Evolutionary conservation across 2,329 filamentous ascomycete species (phyloP), one percentile per base, ranked within the genome.

Genomic region (Lizonia empirigonia): DNA sequence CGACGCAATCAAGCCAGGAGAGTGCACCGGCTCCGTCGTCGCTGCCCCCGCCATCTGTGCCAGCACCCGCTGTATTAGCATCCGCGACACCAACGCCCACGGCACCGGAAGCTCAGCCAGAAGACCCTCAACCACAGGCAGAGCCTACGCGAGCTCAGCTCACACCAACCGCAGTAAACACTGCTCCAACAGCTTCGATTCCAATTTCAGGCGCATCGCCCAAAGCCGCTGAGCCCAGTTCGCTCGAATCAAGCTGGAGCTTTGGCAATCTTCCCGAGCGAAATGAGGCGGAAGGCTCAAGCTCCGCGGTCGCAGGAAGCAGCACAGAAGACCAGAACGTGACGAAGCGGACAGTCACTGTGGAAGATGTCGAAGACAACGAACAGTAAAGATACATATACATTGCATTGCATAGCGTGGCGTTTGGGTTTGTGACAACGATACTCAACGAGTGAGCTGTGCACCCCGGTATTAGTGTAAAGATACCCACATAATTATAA

Each of bases 381-480:
- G 67, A 57, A 26, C 45, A 63, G 46, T 65, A 55, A 53, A 35
- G 37, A 32, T 32, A 49, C 33, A 53, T 44, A 19, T 54, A 33
- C 41, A 41, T 42, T 59, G 53, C 56, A 63, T 60, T 65, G 66
- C 69, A 73, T 72, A 73, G 70, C 69, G 70, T 62, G 70, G 70
- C 63, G 70, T 72, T 67, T 66, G 50, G 59, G 54, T 47, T 54
- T 34, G 33, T n/a, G 27, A 30, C 37, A 33, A 26, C 30, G 30
- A 29, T 36, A 13, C 36, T 41, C n/a, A 32, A 15, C 32, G 37
- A 37, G 49, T 47, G 35, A 39, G 44, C 20, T 5, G 40, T 42
- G 27, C 16, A 29, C 48, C 30, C 40, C 36, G 36, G 40, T 41
- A 45, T 27, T 20, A 51, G 41, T 41, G 38, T 22, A 44, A 34